A percentile compares a stretch with the other conserved stretches of the same genome.
Evolutionary conservation across 2,329 filamentous ascomycete species (phyloP).

Genomic region (Thelonectria olida): DNA sequence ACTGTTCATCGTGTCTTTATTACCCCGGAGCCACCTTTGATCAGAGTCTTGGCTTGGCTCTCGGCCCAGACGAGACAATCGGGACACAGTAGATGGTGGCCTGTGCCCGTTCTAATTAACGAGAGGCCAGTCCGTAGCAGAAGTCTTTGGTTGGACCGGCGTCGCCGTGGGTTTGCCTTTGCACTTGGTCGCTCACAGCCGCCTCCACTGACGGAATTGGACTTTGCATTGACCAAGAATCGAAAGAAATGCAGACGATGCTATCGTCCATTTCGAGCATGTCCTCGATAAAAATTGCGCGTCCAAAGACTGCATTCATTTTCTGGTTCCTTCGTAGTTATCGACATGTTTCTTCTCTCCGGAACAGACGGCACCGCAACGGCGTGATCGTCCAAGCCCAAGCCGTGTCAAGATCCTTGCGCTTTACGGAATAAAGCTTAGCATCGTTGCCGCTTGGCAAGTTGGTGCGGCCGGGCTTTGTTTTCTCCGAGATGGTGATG

Average conservation of each 20-base stretch:
- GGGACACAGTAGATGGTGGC: too few relatives aligned
- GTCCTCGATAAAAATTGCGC: neutral
- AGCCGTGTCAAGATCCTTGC: constrained; percentile 10
- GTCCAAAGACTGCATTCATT: neutral
- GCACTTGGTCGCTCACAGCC: neutral
- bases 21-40: neutral
- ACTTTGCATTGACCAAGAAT: too few relatives aligned
- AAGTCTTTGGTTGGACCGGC: neutral
- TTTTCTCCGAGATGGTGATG: neutral
- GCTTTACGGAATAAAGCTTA: neutral
- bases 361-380: constrained; percentile 40
- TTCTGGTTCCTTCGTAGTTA: constrained; percentile 2
- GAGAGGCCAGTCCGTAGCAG: neutral
- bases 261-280: too few relatives aligned
- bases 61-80: neutral
- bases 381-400: constrained; percentile 36
- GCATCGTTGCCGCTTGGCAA: constrained; percentile 6
- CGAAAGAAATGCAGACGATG: too few relatives aligned
- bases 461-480: neutral
- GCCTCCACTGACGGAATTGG: neutral
- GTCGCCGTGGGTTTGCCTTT: neutral
- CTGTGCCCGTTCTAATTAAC: neutral
- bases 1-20: too few relatives aligned
- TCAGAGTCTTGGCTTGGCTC: neutral
- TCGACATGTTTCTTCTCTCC: too few relatives aligned